phyloP scores from a whole-genome alignment of 2,329 filamentous ascomycete species.

The Fusarium foetens region DNA sequence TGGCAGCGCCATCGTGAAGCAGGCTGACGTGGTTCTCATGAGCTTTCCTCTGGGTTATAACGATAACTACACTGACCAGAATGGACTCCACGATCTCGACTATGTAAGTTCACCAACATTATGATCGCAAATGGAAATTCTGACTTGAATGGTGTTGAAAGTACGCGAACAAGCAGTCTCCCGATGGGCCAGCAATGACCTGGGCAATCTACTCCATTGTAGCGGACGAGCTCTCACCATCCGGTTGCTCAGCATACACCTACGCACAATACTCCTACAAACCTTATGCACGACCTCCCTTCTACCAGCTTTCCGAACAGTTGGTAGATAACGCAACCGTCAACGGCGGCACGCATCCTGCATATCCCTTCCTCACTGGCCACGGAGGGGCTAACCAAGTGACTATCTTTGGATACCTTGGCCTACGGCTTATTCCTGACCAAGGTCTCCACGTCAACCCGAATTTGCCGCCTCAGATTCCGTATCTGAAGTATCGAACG shows the following conservation, averaged over 20 bases:
- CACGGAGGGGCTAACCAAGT: conserved; percentile 8
- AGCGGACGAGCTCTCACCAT: background rate
- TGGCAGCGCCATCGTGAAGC: background rate
- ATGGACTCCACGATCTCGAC: background rate
- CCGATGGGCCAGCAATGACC: background rate
- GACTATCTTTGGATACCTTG: background rate
- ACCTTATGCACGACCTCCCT: background rate
- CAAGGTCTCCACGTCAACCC: background rate
- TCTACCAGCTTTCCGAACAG: conserved; percentile 5
- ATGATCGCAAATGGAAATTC: too few species aligned
- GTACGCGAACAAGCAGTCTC: background rate
- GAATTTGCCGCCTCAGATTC: background rate
- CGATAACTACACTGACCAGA: conserved; percentile 6
- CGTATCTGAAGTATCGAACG: background rate
- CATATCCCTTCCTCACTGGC: background rate
- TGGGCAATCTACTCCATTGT: conserved; percentile 13
- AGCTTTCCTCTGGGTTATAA: background rate
- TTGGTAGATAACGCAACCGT: background rate
- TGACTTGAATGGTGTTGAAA: too few species aligned
- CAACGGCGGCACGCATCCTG: background rate
- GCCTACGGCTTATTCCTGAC: background rate
- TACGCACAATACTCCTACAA: conserved; percentile 4
- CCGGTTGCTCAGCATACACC: background rate
- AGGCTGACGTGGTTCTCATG: background rate
- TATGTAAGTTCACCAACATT: background rate